A percentile compares a stretch with the other conserved stretches of the same genome.
Evolutionary conservation across 352 stramenopile species (phyloP).

Genomic region (Globisporangium radiosum): DNA sequence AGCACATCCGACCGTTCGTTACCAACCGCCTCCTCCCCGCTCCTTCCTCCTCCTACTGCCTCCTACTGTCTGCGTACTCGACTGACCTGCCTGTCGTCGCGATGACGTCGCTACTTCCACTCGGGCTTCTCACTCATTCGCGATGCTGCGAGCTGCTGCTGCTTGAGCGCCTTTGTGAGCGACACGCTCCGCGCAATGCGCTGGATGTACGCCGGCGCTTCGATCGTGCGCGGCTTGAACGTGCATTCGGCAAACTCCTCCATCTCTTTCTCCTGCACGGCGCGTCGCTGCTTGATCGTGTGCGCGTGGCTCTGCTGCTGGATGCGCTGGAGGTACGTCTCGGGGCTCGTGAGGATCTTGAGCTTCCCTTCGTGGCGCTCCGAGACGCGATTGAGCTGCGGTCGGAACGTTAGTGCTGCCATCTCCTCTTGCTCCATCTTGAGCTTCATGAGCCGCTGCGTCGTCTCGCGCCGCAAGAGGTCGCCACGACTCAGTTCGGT

Average conservation of each 20-base stretch:
- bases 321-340: constrained; percentile 78
- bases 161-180: constrained; percentile 57
- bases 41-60: not conserved
- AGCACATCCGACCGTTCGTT: too few species aligned
- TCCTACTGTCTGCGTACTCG: not conserved
- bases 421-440: constrained; percentile 87
- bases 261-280: constrained; percentile 74
- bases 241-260: constrained; percentile 81
- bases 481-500: constrained; percentile 79
- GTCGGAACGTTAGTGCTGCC: constrained; percentile 70
- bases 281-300: constrained; percentile 65
- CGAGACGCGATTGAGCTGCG: constrained; percentile 62
- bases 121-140: constrained; percentile 49
- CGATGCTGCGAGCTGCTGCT: constrained; percentile 37
- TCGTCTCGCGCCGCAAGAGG: constrained; percentile 66
- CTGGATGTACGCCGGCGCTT: constrained; percentile 76
- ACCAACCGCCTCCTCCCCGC: not conserved
- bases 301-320: constrained; percentile 72
- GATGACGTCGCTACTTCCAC: constrained; percentile 39
- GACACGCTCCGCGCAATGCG: constrained; percentile 75
- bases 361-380: constrained; percentile 63
- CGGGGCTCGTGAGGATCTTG: constrained; percentile 71
- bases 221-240: constrained; percentile 79
- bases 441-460: constrained; percentile 76
- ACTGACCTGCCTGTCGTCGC: too few species aligned